Percentiles rank a stretch among this genome's conserved stretches.
These are phyloP conservation scores for Nothophytophthora sp. DNA, from an alignment of 352 stramenopile species.

Conservation along the genomic window DNA sequence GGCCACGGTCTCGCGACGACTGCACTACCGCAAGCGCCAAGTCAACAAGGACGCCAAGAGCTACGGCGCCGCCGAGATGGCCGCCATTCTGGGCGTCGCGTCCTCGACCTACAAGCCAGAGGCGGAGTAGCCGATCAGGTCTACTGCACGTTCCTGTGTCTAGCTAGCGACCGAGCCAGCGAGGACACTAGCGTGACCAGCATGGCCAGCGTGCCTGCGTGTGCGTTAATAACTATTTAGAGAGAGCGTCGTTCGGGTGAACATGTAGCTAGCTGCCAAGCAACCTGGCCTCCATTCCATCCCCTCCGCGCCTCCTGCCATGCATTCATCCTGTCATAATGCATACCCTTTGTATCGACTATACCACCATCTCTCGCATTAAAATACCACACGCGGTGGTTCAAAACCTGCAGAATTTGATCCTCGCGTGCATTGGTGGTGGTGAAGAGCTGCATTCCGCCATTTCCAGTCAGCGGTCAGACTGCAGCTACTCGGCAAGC, in stretches of 20 bases:
- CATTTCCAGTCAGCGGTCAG: background rate
- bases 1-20: conserved; percentile 53
- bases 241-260: too few relatives aligned
- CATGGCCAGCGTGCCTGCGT: background rate
- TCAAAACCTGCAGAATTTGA: background rate
- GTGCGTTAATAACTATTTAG: conserved; percentile 30
- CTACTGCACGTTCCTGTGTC: background rate
- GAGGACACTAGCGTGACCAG: too few relatives aligned
- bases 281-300: too few relatives aligned
- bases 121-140: conserved; percentile 12
- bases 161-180: too few relatives aligned
- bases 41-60: conserved; percentile 88
- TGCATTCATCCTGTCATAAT: too few relatives aligned
- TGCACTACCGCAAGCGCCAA: conserved; percentile 82
- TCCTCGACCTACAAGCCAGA: conserved; percentile 37
- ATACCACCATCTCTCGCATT: too few relatives aligned
- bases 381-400: too few relatives aligned
- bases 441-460: background rate
- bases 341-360: too few relatives aligned
- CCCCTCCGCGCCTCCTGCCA: too few relatives aligned
- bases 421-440: background rate
- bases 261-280: too few relatives aligned
- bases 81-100: conserved; percentile 81
- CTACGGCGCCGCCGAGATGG: conserved; percentile 84
- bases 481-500: background rate